Percentiles rank a stretch among this genome's conserved stretches.
Evolutionary conservation across 495 filamentous ascomycete genomes (phyloP).

Genomic region (Entonaema liquescens): DNA sequence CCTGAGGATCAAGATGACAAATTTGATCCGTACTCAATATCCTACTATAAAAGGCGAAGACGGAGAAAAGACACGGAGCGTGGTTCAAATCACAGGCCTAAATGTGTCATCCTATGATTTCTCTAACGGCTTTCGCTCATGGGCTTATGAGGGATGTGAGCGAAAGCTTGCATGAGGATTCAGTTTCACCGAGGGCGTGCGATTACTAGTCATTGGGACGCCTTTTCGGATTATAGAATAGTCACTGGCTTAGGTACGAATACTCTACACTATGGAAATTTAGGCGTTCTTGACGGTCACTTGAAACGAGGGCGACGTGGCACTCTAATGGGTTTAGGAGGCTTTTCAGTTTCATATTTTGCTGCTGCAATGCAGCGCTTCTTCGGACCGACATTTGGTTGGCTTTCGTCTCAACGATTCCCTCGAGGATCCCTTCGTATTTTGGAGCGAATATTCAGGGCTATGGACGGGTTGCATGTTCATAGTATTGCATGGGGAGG

Average conservation of each 20-base stretch:
- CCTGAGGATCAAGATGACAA: constrained; percentile 51
- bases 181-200: background rate
- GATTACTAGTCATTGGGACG: background rate
- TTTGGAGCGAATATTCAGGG: constrained; percentile 22
- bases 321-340: background rate
- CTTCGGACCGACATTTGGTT: background rate
- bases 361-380: background rate
- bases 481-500: constrained; percentile 31
- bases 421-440: constrained; percentile 21
- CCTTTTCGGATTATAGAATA: background rate
- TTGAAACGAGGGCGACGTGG: background rate
- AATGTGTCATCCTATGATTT: constrained; percentile 47
- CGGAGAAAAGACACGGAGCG: constrained; percentile 36
- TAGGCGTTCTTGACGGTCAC: background rate
- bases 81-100: constrained; percentile 34
- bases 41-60: constrained; percentile 41
- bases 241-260: background rate
- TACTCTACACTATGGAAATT: background rate
- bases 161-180: background rate
- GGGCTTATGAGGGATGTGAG: background rate
- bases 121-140: background rate
- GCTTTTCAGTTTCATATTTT: constrained; percentile 8
- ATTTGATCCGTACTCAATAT: constrained; percentile 48
- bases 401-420: constrained; percentile 13
- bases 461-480: constrained; percentile 23